Evolutionary conservation across 306 rosid species (phyloP), one percentile per base, ranked within the genome.

Genomic region (Quercus alba): DNA sequence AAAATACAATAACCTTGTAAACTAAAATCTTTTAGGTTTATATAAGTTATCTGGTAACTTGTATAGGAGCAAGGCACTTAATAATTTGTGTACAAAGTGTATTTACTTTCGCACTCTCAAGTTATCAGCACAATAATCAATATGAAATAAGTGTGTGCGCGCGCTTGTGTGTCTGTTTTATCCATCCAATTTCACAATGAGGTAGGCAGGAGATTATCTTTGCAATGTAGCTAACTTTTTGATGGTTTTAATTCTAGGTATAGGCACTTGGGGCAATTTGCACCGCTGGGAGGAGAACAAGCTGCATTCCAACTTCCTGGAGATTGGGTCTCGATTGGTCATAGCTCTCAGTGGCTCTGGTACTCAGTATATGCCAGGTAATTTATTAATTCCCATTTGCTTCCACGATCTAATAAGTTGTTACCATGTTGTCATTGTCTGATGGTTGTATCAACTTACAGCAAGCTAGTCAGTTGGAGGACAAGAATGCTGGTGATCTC

Each of bases 401-500:
- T 23, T 61, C 26, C 35, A 61, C 26, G n/a, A 66, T 7, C 6
- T 66, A 38, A 28, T 64, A 38, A 31, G 25, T 66, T 66, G 46
- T 66, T 66, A 17, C 49, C 13, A 31, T 66, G 23, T 30, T 66
- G 6, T 66, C 71, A 61, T 14, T 31, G 41, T 66, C 23, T 66
- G 20, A 66, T 66, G 25, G 11, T 66, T 23, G 33, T 46, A 19
- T 30, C 28, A 54, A 35, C 68, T 10, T 73, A 67, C 96, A 95
- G 99, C 92, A 95, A 95, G 85, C 97, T 91, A 95, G 96, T 93
- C 20, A 95, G 98, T 87, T 91, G 97, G 99, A 89, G 99, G 56
- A 93, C 96, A 51, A 90, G 91, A 80, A 93, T 91, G 33, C 56
- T 90, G n/a, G 99, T 95, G 6, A 81, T 91, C 12, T 62, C 99